A percentile compares a stretch with the other conserved stretches of the same genome.
Evolutionary conservation across 2,329 filamentous ascomycete species (phyloP).

Genomic region (Exophiala calicioides): DNA sequence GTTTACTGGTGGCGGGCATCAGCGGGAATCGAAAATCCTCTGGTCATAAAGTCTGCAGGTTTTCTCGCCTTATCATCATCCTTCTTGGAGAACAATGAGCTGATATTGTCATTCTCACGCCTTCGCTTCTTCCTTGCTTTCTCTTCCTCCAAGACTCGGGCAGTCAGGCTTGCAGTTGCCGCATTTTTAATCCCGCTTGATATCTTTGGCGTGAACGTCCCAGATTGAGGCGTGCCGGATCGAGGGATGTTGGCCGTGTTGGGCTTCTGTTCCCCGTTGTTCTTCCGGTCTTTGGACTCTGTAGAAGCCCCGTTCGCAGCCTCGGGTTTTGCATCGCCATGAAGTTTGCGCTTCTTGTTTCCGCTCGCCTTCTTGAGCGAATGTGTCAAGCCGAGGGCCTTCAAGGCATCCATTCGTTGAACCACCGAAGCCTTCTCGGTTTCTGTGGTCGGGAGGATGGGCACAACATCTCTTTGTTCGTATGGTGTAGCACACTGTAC

Average conservation of each 20-base stretch:
- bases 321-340: slow-evolving; percentile 42
- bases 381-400: slow-evolving; percentile 74
- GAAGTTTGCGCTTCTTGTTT: slow-evolving; percentile 74
- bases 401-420: slow-evolving; percentile 67
- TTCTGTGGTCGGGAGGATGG: slow-evolving; percentile 72
- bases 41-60: slow-evolving; percentile 60
- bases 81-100: slow-evolving; percentile 55
- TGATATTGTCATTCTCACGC: slow-evolving; percentile 62
- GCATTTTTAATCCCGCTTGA: slow-evolving; percentile 78
- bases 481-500: slow-evolving; percentile 73
- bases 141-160: slow-evolving; percentile 83
- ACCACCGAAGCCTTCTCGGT: slow-evolving; percentile 69
- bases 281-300: slow-evolving; percentile 10
- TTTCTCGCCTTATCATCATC: slow-evolving; percentile 40
- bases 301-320: neutral
- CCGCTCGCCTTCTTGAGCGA: slow-evolving; percentile 77
- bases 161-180: slow-evolving; percentile 80
- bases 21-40: slow-evolving; percentile 56
- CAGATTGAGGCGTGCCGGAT: slow-evolving; percentile 27
- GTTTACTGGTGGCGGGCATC: slow-evolving; percentile 33
- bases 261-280: slow-evolving; percentile 12
- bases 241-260: slow-evolving; percentile 1
- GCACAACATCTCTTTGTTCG: slow-evolving; percentile 71
- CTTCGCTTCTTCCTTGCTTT: slow-evolving; percentile 76
- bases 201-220: slow-evolving; percentile 40